phyloP scores from a whole-genome alignment of 164 flowering plant species.

The Stephania yunnanensis region DNA sequence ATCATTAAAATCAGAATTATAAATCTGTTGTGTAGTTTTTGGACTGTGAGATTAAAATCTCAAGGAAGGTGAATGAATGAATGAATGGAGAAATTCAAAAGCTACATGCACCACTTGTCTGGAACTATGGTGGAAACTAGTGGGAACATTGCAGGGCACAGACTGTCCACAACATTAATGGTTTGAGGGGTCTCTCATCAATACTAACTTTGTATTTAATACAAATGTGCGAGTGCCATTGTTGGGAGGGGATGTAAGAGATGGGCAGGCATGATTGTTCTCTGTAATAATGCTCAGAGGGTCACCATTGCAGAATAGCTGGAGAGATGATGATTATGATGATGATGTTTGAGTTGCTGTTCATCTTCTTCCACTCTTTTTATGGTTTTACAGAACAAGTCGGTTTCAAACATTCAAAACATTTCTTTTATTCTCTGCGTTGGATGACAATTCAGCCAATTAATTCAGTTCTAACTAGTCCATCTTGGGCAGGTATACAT shows the following conservation, averaged over 20 bases:
- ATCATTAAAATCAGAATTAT: conserved; percentile 1
- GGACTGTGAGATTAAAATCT: not conserved
- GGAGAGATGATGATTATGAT: conserved; percentile 2
- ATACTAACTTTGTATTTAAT: not conserved
- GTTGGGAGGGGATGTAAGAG: not conserved
- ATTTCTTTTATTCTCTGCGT: not conserved
- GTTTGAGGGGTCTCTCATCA: not conserved
- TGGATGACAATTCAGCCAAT: not conserved
- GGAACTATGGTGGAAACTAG: conserved; percentile 1
- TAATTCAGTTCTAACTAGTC: not conserved
- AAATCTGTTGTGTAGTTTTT: not conserved
- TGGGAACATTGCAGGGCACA: not conserved
- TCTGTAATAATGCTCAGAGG: conserved; percentile 6
- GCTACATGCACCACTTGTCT: not conserved
- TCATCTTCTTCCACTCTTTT: not conserved
- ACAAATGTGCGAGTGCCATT: not conserved
- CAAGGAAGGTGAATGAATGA: not conserved
- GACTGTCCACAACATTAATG: not conserved
- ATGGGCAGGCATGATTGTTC: conserved; percentile 7
- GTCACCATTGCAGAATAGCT: conserved; percentile 3
- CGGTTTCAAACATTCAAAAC: not conserved
- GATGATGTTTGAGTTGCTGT: not conserved
- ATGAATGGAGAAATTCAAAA: not conserved
- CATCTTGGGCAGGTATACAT: not conserved
- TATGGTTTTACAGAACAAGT: not conserved